Percentiles rank a stretch among this genome's conserved stretches.
These are phyloP conservation scores for Chalaropsis ovoidea DNA, from an alignment of 2,329 filamentous ascomycete genomes.

Conservation along the genomic window DNA sequence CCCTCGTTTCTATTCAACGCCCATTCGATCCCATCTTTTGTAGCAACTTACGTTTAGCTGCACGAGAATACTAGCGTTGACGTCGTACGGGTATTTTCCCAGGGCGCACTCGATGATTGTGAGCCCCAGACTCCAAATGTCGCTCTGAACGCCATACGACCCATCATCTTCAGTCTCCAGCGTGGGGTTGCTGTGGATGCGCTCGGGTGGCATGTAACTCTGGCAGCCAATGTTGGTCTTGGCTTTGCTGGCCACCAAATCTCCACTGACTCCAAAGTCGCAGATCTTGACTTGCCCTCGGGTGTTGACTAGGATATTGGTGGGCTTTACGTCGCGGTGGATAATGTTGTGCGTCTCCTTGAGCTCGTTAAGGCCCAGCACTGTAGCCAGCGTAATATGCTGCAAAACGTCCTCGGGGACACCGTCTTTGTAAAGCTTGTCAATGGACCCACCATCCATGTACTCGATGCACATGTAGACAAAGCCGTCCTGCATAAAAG, in stretches of 20 bases:
- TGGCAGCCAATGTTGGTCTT: constrained; percentile 99
- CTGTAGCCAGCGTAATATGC: constrained; percentile 82
- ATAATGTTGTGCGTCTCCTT: constrained; percentile 99
- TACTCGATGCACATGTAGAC: constrained; percentile 99
- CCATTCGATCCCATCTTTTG: not conserved
- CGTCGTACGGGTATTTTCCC: constrained; percentile 92
- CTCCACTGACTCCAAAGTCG: constrained; percentile 95
- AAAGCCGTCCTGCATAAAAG: constrained; percentile 96
- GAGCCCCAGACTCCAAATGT: constrained; percentile 92
- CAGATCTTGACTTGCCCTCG: constrained; percentile 93
- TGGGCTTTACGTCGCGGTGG: constrained; percentile 95
- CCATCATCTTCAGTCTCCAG: constrained; percentile 55
- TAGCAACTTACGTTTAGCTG: constrained; percentile 72
- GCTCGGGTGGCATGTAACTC: constrained; percentile 97
- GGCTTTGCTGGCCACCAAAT: constrained; percentile 91
- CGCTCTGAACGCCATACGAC: constrained; percentile 94
- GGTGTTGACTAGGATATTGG: constrained; percentile 91
- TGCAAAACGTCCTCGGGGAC: constrained; percentile 79
- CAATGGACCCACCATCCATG: constrained; percentile 97
- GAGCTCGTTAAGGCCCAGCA: constrained; percentile 80
- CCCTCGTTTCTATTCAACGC: not conserved
- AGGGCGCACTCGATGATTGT: constrained; percentile 94
- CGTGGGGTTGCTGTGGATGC: constrained; percentile 54
- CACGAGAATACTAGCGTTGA: constrained; percentile 96
- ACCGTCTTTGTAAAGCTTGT: constrained; percentile 86